Percentiles rank a stretch among this genome's conserved stretches.
Evolutionary conservation across 805 yeast genomes (phyloP).

Genomic region (Sungouiella blattae): DNA sequence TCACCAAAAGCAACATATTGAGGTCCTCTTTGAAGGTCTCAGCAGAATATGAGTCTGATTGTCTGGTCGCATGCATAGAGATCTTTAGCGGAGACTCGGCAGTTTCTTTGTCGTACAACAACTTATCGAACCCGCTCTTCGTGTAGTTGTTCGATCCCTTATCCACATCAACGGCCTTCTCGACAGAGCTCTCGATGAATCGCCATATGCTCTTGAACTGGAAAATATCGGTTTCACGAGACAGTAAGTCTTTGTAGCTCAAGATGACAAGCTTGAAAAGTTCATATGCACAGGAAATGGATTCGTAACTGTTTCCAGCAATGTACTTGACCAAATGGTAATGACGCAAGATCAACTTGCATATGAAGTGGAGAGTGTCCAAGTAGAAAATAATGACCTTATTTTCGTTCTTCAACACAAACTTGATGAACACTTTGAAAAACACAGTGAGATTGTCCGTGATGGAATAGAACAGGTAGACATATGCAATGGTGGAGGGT

Average conservation of each 20-base stretch:
- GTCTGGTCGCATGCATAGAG: conserved; percentile 16
- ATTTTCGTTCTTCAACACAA: conserved; percentile 36
- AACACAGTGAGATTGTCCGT: conserved; percentile 43
- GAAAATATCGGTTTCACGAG: conserved; percentile 32
- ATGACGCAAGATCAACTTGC: conserved; percentile 22
- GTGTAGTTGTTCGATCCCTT: background rate
- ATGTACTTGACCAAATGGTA: conserved; percentile 27
- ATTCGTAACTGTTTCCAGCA: conserved; percentile 24
- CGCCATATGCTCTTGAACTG: conserved; percentile 33
- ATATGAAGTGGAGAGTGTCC: conserved; percentile 38
- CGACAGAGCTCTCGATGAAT: conserved; percentile 28
- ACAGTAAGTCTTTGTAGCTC: conserved; percentile 32
- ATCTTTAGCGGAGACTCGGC: conserved; percentile 37
- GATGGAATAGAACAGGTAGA: conserved; percentile 30
- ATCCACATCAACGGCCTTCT: conserved; percentile 11
- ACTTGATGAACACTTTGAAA: conserved; percentile 32
- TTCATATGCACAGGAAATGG: conserved; percentile 30
- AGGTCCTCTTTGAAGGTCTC: conserved; percentile 28
- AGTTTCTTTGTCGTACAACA: conserved; percentile 21
- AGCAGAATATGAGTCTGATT: conserved; percentile 18
- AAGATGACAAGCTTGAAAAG: conserved; percentile 31
- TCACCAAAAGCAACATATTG: conserved; percentile 15
- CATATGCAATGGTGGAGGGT: conserved; percentile 25
- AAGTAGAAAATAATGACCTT: conserved; percentile 37
- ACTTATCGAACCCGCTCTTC: conserved; percentile 3